Conservation (phyloP, 129 eudicot genomes). For the Saussurea involucrata region DNA sequence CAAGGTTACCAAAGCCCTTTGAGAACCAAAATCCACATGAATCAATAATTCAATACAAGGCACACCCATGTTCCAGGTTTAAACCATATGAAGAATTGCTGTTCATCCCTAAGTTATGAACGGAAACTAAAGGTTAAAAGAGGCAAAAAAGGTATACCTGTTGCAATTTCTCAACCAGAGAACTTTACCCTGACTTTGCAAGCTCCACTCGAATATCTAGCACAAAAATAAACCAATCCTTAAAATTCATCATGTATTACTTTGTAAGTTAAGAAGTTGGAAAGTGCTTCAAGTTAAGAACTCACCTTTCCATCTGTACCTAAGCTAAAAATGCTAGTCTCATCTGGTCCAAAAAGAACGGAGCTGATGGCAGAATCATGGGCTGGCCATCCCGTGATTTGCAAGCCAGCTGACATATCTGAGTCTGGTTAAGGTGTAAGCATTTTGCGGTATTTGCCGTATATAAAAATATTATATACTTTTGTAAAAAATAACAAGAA, state of each 20-base stretch:
- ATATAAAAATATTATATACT: background rate
- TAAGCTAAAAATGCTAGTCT: slow-evolving; percentile 95
- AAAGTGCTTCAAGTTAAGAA: slow-evolving; percentile 13
- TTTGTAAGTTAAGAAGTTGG: background rate
- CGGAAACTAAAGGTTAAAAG: background rate
- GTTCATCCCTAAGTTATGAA: background rate
- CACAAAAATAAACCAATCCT: background rate
- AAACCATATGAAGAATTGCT: background rate
- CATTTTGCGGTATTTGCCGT: background rate
- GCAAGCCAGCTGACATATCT: slow-evolving; percentile 98
- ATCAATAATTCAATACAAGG: background rate
- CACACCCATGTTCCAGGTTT: background rate
- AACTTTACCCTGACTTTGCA: slow-evolving; percentile 89
- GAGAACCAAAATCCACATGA: background rate
- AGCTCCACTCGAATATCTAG: slow-evolving; percentile 96
- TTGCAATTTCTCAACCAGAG: slow-evolving; percentile 87
- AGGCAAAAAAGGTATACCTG: slow-evolving; percentile 46
- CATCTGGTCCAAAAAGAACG: slow-evolving; percentile 92
- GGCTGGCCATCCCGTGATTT: slow-evolving; percentile 99
- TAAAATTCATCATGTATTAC: background rate
- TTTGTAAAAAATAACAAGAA: background rate
- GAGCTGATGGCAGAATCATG: slow-evolving; percentile 94
- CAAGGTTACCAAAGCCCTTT: background rate
- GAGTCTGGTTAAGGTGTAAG: slow-evolving; percentile 45
- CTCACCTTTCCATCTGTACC: slow-evolving; percentile 86